Base-by-base conservation (phyloP, 306 rosid species). In the Hippophae rhamnoides region DNA sequence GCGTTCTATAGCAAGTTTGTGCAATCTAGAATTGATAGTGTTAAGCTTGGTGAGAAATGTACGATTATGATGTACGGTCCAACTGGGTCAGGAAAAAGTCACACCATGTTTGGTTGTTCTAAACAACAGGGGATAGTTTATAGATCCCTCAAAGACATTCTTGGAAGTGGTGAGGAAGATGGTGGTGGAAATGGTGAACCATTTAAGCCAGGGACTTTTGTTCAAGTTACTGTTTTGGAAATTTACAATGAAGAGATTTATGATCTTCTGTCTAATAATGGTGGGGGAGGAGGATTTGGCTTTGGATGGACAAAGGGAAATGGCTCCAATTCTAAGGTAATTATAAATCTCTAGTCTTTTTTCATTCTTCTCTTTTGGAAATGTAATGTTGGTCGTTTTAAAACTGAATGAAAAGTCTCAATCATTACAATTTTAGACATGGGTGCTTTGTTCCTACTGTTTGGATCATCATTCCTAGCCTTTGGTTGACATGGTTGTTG, bases 31-130 rank as follows among this genome's bases (percentile, higher is more conserved):
- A 82, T 93, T 31, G 69, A 71, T 47, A 84, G 89, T 0, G 94
- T 93, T 49, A 87, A 77, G 51, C 43, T 82, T 41, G 99, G 99
- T 8, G 94, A 93, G 58, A 93, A 93, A 61, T 93, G 97, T 41
- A 93, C 99, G 9, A 66, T 93, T 9, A 88, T 93, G 99, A 93
- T 86, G 99, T 93, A 93, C 44, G 97, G 99, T 2, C 97, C 99
- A 0, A 93, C 95, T 1, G 99, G 99, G 47, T 84, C 99, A 47
- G 99, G 99, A 1, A 93, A 88, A 85, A 93, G 99, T 57, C 90
- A 93, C 64, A 86, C 89, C 4, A 93, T 93, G 99, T 93, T 93
- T 25, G 99, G 99, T 40, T 80, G 90, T 63, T 59, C 81, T 4
- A 93, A 86, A 73, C 86, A 82, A 67, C 87, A 95, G 1, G 99